phyloP scores from a whole-genome alignment of 495 filamentous ascomycete species.

The Aspergillus asperescens region DNA sequence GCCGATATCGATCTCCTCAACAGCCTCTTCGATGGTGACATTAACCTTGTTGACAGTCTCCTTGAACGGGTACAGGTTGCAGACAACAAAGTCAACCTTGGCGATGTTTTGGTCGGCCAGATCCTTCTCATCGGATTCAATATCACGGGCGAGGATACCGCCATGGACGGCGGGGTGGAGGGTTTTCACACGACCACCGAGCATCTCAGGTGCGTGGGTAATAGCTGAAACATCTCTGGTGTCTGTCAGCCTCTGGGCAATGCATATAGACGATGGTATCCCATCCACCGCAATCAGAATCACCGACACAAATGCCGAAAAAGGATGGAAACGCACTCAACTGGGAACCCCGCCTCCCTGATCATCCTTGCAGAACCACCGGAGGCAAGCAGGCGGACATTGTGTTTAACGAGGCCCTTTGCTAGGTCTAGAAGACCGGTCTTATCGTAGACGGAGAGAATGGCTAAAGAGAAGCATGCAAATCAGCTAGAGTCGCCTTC shows the following conservation, averaged over 20 bases:
- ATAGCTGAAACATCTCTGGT: slow-evolving; percentile 92
- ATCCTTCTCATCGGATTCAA: slow-evolving; percentile 91
- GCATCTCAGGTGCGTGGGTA: slow-evolving; percentile 97
- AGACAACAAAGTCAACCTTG: slow-evolving; percentile 97
- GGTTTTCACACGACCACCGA: slow-evolving; percentile 93
- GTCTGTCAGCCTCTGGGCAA: slow-evolving; percentile 4
- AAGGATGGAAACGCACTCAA: slow-evolving; percentile 60
- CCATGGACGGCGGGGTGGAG: slow-evolving; percentile 94
- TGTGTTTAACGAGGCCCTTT: slow-evolving; percentile 84
- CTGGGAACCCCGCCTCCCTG: slow-evolving; percentile 85
- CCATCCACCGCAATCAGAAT: background rate
- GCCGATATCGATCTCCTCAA: slow-evolving; percentile 98
- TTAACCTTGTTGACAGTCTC: slow-evolving; percentile 95
- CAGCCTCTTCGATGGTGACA: slow-evolving; percentile 90
- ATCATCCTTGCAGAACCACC: slow-evolving; percentile 94
- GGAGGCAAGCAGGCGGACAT: slow-evolving; percentile 88
- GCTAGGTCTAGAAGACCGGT: slow-evolving; percentile 92
- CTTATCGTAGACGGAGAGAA: slow-evolving; percentile 98
- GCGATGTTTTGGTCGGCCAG: slow-evolving; percentile 93
- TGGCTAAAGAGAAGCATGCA: slow-evolving; percentile 51
- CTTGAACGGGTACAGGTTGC: slow-evolving; percentile 98
- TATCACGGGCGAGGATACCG: slow-evolving; percentile 86
- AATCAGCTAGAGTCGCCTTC: slow-evolving; percentile 9
- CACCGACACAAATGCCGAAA: background rate
- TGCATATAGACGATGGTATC: background rate